Evolutionary conservation across 768 basidiomycete species (phyloP), one percentile per base, ranked within the genome.

Genomic region (Leccinellum rugosiceps): DNA sequence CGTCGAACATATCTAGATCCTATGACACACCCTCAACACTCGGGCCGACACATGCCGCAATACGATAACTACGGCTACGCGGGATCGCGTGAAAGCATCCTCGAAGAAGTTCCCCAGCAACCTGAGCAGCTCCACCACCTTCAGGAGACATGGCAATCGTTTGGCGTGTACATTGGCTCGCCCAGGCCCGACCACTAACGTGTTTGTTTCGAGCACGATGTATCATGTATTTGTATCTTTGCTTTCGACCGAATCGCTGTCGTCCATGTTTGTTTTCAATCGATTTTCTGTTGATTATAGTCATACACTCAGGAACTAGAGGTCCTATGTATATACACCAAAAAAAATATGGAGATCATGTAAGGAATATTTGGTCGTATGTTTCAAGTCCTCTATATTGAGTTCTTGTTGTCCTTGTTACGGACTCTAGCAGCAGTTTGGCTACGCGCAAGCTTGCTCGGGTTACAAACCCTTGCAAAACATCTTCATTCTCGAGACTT

Each of bases 81-180:
- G 4, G 21, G 6, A 13, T 38, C 41, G 13, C 41, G 28, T 21
- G 57, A 51, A 13, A 15, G 26, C 25, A 21, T 23, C 3, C 15
- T n/a, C 1, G 56, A 62, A 55, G 53, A 56, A n/a, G 65, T 51
- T 13, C 45, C 32, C 21, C 66, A 53, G 15, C 61, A 54, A 19
- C 64, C 53, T 7, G 62, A 58, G 49, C 62, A 55, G 47, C 63
- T 53, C 34, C 70, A 53, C 30, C 66, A 53, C 30, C 66, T 60
- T 60, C 78, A 50, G 76, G 86, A 87, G 71, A 86, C 86, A 10
- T 89, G 87, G 87, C 79, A 81, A 67, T 77, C 81, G 56, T 89
- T 86, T 73, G 82, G 86, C 77, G 77, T 80, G 58, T 83, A 83
- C 64, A 78, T 84, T 53, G 62, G 73, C 53, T 67, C 54, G 6